Percentiles rank a stretch among this genome's conserved stretches.
Conservation (phyloP, 208 protist genomes). For the Trypanosoma grayi region DNA sequence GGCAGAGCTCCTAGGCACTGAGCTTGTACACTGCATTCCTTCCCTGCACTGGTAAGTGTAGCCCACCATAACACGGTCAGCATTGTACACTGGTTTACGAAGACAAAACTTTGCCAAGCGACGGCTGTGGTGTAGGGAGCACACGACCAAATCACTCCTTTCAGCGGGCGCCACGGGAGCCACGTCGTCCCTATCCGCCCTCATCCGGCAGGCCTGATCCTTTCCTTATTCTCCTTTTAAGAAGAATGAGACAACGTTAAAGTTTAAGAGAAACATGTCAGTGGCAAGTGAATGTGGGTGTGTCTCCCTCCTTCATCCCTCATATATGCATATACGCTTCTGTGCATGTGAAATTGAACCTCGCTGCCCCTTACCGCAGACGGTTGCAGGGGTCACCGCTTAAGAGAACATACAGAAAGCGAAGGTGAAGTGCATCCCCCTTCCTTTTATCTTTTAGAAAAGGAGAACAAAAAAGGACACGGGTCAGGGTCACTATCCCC, state of each 20-base stretch:
- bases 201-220: constrained; percentile 6
- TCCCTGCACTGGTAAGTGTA: constrained; percentile 59
- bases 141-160: constrained; percentile 43
- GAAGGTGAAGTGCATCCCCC: too few species aligned
- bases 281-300: not conserved
- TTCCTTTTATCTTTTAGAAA: too few species aligned
- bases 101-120: constrained; percentile 55
- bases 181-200: constrained; percentile 8
- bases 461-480: too few species aligned
- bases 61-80: constrained; percentile 58
- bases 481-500: too few species aligned
- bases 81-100: constrained; percentile 50
- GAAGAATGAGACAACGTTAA: not conserved
- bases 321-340: too few species aligned
- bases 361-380: too few species aligned
- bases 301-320: too few species aligned
- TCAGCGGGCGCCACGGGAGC: constrained; percentile 1
- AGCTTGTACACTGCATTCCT: constrained; percentile 28
- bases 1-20: not conserved
- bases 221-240: not conserved
- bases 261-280: not conserved
- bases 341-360: too few species aligned
- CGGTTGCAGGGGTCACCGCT: too few species aligned
- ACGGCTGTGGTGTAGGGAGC: constrained; percentile 42
- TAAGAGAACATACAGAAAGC: too few species aligned